Base-by-base conservation (phyloP, 2,329 filamentous ascomycete genomes). In the Penicillium sp. region DNA sequence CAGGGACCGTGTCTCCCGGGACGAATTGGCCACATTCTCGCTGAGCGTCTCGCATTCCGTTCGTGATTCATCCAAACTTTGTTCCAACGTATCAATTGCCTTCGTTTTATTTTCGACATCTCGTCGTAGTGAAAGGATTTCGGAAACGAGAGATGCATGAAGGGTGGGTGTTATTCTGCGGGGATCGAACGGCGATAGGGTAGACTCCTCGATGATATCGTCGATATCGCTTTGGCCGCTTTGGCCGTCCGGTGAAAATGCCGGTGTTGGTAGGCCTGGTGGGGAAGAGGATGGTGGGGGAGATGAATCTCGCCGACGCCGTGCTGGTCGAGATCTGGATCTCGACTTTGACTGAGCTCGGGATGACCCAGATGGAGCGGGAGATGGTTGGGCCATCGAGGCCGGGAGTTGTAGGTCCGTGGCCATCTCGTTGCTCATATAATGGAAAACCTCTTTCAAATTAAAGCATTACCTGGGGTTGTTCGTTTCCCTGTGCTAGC, bases 101-200 rank as follows among this genome's bases (percentile, higher is more conserved):
- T 86, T 90, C 45, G 88, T 84, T 75, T 96, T 97, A 43, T 90
- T 91, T 70, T 99, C 95, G 60, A 98, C 86, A 63, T 99, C 95
- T 56, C 95, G 84, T 22, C 93, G 86, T 49, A 99, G 78, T 2
- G 87, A 86, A 39, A 99, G 80, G 61, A 99, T 99, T 73, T 99
- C 95, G 0, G 93, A 93, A 1, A 99, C 93, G 7, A 99, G 80
- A 49, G 91, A 97, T 9, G 95, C 95, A 73, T 98, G 95, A 11
- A 99, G 79, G 0, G 93, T 98, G 1, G 95, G 95, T 0, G 95
- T 99, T 70, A 99, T 97, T 37, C 95, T 86, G 54, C 93, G 86
- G 3, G 95, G 92, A 70, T 99, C 95, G 29, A 97, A 80, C 22
- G 91, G 86, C 2, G 85, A 86, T 33, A 92, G 86, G 45, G 79